Percentiles rank a stretch among this genome's conserved stretches.
phyloP scores from a whole-genome alignment of 148 eudicot genomes.

The Amaranthus cruentus region DNA sequence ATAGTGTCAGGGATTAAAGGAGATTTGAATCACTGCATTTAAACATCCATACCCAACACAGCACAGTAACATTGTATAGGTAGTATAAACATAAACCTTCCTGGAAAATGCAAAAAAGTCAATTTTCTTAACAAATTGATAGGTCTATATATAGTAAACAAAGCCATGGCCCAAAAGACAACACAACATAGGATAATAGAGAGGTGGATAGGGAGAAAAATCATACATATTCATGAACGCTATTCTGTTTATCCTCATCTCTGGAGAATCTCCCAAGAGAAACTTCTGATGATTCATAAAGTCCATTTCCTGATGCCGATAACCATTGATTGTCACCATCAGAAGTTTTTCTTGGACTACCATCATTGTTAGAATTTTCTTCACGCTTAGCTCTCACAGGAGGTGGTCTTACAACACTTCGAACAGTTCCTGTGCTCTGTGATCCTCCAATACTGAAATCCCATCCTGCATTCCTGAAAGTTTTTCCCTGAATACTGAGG shows the following conservation, averaged over 20 bases:
- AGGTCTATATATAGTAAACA: not conserved
- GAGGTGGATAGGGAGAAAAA: not conserved
- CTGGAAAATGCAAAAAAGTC: not conserved
- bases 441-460: conserved; percentile 49
- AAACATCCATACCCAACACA: conserved; percentile 2
- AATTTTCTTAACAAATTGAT: not conserved
- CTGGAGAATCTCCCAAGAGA: conserved; percentile 48
- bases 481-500: conserved; percentile 46
- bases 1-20: too few species aligned
- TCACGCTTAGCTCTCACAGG: conserved; percentile 66
- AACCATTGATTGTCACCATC: conserved; percentile 55
- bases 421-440: conserved; percentile 47
- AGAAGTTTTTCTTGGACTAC: conserved; percentile 38
- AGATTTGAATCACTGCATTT: not conserved
- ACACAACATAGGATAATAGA: not conserved
- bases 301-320: conserved; percentile 50
- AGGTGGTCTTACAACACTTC: conserved; percentile 80
- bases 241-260: conserved; percentile 49
- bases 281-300: conserved; percentile 54
- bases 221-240: conserved; percentile 44
- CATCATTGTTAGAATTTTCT: conserved; percentile 43
- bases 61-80: not conserved
- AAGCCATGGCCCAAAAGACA: not conserved
- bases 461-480: conserved; percentile 42
- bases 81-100: not conserved